These are phyloP conservation scores for Neobulgaria alba DNA, from an alignment of 2,329 filamentous ascomycete species.

Conservation along the genomic window DNA sequence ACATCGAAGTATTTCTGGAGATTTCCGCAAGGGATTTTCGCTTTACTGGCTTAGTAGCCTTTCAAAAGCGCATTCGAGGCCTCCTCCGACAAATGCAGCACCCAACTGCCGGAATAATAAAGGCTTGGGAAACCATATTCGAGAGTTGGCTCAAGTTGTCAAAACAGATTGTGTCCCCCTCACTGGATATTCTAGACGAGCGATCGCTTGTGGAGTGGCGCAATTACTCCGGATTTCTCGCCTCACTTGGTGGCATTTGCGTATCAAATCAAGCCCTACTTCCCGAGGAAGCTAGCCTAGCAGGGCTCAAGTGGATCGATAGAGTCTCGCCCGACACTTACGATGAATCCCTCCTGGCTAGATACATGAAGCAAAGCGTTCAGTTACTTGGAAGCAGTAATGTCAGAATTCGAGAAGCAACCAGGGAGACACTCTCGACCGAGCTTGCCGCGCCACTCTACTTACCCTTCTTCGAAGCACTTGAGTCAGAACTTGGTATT, in stretches of 20 bases:
- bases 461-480: slow-evolving; percentile 53
- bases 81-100: slow-evolving; percentile 52
- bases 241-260: slow-evolving; percentile 58
- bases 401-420: slow-evolving; percentile 56
- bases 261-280: slow-evolving; percentile 47
- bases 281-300: slow-evolving; percentile 48
- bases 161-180: slow-evolving; percentile 49
- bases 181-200: slow-evolving; percentile 45
- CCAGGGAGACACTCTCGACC: slow-evolving; percentile 56
- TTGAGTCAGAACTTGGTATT: slow-evolving; percentile 55
- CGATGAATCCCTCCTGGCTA: slow-evolving; percentile 51
- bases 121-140: slow-evolving; percentile 59
- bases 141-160: slow-evolving; percentile 56
- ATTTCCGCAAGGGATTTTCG: slow-evolving; percentile 55
- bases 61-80: slow-evolving; percentile 56
- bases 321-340: slow-evolving; percentile 47
- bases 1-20: slow-evolving; percentile 51
- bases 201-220: slow-evolving; percentile 54
- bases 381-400: slow-evolving; percentile 57
- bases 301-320: slow-evolving; percentile 52
- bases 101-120: slow-evolving; percentile 57
- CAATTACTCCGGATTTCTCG: slow-evolving; percentile 60
- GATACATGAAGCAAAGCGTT: slow-evolving; percentile 55
- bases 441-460: slow-evolving; percentile 56
- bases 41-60: slow-evolving; percentile 61